Base-by-base conservation (phyloP, 345 rosid species). In the Barbarea vulgaris region DNA sequence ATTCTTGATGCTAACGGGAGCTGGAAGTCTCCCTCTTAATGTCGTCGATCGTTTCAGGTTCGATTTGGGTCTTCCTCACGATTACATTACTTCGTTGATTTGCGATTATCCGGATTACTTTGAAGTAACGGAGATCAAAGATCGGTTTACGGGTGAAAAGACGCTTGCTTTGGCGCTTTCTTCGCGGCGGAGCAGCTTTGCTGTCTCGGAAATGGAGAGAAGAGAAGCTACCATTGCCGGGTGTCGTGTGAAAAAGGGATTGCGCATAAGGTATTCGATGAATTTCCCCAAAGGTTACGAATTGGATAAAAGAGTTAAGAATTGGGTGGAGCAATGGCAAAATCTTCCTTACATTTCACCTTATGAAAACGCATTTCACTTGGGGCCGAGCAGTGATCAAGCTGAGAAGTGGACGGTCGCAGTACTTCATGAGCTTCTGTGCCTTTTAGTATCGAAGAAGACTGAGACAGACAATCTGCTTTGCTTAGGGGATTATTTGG, bases 311-410 rank as follows among this genome's bases (percentile, higher is more conserved):
- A 84, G 80, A 25, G 85, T 91, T 11, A 83, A 51, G 58, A 76
- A 86, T 73, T 93, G 98, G 98, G 83, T 91, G 5, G 89, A 88
- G 1, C 67, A 81, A 31, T 93, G 93, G 97, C 98, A 91, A 69
- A 76, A 82, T 36, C 82, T 91, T 76, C 98, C 97, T 0, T 91
- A 89, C 80, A 77, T 89, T 30, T 93, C 98, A 0, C 93, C 97
- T 1, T 93, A 87, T 24, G 89, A 84, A 68, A 77, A 85, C 60
- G 91, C 88, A 0, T 84, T 88, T 69, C 93, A 89, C 57, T 79
- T 93, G 60, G 81, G 82, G 6, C 84, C 89, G 0, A 65, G 27
- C n/a, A 81, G 89, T 21, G 93, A 87, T 70, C 92, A 87, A 36
- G 89, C 91, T 0, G 93, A 91, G 87, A 93, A 91, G 74, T 89